Conservation (phyloP, 257 asterid genomes). For the Salvia splendens region DNA sequence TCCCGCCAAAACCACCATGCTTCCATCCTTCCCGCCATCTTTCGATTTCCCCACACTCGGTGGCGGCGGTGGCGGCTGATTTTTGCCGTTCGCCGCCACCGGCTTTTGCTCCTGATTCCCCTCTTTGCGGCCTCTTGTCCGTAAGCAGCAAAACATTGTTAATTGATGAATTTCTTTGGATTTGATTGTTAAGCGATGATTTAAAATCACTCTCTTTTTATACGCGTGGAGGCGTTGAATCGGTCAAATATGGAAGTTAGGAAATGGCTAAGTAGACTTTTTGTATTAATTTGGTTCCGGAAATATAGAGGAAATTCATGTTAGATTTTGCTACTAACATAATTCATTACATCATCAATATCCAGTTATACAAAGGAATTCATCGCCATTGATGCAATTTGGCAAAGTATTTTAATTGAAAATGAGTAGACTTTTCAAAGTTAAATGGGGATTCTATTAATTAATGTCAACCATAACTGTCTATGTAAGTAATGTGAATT, state of each 20-base stretch:
- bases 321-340: neutral
- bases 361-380: too few relatives aligned
- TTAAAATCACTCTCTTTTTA: neutral
- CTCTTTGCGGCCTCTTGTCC: conserved; percentile 32
- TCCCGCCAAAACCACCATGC: conserved; percentile 33
- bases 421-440: too few relatives aligned
- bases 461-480: too few relatives aligned
- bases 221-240: conserved; percentile 2
- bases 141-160: conserved; percentile 37
- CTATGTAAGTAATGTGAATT: too few relatives aligned
- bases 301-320: neutral
- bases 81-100: neutral
- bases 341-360: neutral
- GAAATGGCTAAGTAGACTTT: neutral
- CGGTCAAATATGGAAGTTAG: neutral
- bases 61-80: conserved; percentile 11
- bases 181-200: neutral
- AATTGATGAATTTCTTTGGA: too few relatives aligned
- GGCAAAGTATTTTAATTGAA: too few relatives aligned
- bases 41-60: conserved; percentile 8
- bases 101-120: conserved; percentile 9
- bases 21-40: conserved; percentile 28
- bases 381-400: too few relatives aligned
- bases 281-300: neutral
- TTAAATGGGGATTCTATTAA: too few relatives aligned